These are phyloP conservation scores for Discostella stelligeroides DNA, from an alignment of 108 stramenopile species.

Conservation along the genomic window DNA sequence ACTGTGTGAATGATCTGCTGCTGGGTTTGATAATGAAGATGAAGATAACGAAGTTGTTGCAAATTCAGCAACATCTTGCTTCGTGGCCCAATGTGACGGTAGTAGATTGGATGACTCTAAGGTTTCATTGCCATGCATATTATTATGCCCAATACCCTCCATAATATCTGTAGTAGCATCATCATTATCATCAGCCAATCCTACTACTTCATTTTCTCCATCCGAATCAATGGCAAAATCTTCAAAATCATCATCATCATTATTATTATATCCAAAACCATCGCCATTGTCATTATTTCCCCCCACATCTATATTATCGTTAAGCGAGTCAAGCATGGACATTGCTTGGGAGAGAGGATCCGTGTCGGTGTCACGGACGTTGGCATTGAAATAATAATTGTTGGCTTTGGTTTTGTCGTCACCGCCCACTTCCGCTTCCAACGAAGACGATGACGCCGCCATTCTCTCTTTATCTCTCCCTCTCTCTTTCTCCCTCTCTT, in stretches of 20 bases:
- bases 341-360: background rate
- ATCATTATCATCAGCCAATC: background rate
- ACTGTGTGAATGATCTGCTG: no score
- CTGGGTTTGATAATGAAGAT: no score
- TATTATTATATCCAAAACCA: background rate
- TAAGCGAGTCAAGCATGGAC: constrained; percentile 5
- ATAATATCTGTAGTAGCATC: constrained; percentile 23
- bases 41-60: background rate
- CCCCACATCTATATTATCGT: background rate
- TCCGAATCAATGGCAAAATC: constrained; percentile 70
- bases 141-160: constrained; percentile 13
- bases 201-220: constrained; percentile 17
- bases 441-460: no score
- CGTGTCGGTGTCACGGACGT: background rate
- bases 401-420: no score
- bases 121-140: background rate
- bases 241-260: constrained; percentile 8
- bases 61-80: constrained; percentile 4
- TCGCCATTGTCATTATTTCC: background rate
- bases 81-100: constrained; percentile 21
- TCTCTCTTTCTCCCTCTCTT: no score
- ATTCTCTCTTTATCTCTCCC: no score
- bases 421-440: no score
- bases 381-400: background rate
- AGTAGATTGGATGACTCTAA: background rate